These are phyloP conservation scores for Kockovaella imperatae DNA, from an alignment of 768 basidiomycete species.

Conservation along the genomic window DNA sequence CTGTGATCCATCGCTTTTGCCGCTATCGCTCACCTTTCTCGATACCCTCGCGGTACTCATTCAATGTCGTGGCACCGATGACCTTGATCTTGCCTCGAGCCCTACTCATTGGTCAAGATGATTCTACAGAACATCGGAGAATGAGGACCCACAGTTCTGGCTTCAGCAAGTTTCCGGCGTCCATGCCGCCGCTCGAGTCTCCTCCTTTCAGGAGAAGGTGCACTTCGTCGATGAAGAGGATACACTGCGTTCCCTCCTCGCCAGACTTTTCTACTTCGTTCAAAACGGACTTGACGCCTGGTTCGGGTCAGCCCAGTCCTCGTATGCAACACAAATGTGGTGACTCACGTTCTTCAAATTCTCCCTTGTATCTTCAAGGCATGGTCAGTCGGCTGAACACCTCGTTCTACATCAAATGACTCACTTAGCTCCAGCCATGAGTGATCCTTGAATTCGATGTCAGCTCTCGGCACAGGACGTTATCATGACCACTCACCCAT, in stretches of 20 bases:
- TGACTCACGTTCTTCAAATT: slow-evolving; percentile 98
- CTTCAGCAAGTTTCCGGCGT: slow-evolving; percentile 81
- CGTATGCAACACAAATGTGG: too few relatives aligned
- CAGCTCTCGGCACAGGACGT: too few relatives aligned
- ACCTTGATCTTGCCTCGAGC: slow-evolving; percentile 61
- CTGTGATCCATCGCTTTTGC: too few relatives aligned
- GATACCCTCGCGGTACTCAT: slow-evolving; percentile 69
- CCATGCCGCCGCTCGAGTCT: slow-evolving; percentile 70
- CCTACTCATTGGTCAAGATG: too few relatives aligned
- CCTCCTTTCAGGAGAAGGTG: slow-evolving; percentile 88
- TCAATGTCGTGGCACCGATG: slow-evolving; percentile 75
- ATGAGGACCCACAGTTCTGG: too few relatives aligned
- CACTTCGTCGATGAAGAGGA: slow-evolving; percentile 87
- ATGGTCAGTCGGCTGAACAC: too few relatives aligned
- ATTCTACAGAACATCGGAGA: too few relatives aligned
- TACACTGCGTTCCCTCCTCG: slow-evolving; percentile 67
- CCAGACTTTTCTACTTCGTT: slow-evolving; percentile 86
- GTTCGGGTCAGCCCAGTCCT: too few relatives aligned
- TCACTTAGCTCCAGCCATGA: slow-evolving; percentile 50
- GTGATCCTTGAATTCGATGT: too few relatives aligned
- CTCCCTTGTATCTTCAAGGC: slow-evolving; percentile 94
- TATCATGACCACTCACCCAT: too few relatives aligned
- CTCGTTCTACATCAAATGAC: too few relatives aligned
- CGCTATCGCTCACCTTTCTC: too few relatives aligned
- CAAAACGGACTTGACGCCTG: slow-evolving; percentile 80